Percentiles rank a stretch among this genome's conserved stretches.
Evolutionary conservation across 2,329 filamentous ascomycete genomes (phyloP).

Genomic region (Hypoxylon sp.): DNA sequence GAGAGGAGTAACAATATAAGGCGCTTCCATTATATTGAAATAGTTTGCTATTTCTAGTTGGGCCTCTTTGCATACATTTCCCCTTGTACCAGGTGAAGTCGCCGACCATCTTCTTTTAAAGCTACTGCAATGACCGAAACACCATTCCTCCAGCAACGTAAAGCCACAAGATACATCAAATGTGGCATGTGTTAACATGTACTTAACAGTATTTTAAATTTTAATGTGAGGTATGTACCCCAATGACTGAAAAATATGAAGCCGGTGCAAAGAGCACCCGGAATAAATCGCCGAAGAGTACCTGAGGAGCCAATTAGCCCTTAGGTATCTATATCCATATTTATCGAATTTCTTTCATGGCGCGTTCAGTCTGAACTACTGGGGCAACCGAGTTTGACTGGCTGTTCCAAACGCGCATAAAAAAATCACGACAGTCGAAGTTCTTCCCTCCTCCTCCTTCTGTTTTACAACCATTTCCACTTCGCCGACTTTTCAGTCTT

Average conservation of each 20-base stretch:
- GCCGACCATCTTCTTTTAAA: background rate
- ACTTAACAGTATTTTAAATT: too few relatives aligned
- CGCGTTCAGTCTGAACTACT: background rate
- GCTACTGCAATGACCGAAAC: background rate
- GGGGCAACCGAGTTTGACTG: background rate
- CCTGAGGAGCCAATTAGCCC: too few relatives aligned
- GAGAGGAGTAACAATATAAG: background rate
- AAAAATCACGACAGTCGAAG: background rate
- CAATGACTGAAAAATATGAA: too few relatives aligned
- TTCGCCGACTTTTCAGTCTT: background rate
- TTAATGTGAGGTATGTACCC: too few relatives aligned
- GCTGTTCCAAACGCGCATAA: background rate
- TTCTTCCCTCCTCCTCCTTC: background rate
- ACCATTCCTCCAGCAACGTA: background rate
- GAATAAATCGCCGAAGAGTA: too few relatives aligned
- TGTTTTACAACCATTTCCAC: background rate
- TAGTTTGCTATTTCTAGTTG: background rate
- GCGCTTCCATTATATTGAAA: background rate
- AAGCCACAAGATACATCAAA: background rate
- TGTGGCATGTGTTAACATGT: background rate
- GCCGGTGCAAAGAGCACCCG: too few relatives aligned
- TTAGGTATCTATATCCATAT: too few relatives aligned
- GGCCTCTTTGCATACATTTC: background rate
- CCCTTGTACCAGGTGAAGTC: background rate
- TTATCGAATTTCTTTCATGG: background rate